These are phyloP conservation scores for Withania somnifera DNA, from an alignment of 305 asterid genomes.

Conservation along the genomic window DNA sequence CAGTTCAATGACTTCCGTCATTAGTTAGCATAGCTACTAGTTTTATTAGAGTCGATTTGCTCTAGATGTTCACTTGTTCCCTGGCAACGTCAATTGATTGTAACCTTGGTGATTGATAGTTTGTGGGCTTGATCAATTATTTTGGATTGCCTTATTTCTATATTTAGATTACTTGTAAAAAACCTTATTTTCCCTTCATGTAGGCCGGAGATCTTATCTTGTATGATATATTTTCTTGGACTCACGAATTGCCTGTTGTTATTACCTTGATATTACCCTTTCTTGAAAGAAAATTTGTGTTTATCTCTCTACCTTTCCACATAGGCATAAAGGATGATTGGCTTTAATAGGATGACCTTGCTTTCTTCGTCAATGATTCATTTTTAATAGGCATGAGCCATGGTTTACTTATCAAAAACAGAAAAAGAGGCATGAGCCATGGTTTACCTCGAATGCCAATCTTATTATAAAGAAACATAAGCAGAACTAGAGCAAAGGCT, in stretches of 20 bases:
- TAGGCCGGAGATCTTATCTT: neutral
- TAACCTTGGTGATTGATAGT: neutral
- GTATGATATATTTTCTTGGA: neutral
- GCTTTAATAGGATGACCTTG: neutral
- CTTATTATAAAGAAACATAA: neutral
- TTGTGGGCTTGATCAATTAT: neutral
- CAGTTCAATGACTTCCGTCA: neutral
- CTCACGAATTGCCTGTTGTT: neutral
- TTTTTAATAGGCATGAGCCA: neutral
- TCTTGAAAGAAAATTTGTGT: neutral
- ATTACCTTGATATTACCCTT: neutral
- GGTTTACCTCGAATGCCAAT: neutral
- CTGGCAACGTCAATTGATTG: neutral
- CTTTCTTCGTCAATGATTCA: neutral
- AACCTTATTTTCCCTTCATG: neutral
- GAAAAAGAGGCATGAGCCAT: neutral
- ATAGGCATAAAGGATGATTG: neutral
- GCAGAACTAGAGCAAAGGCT: neutral
- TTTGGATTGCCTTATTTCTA: neutral
- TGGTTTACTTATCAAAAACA: neutral
- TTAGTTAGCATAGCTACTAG: neutral
- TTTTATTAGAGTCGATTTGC: neutral
- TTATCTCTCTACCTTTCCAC: neutral
- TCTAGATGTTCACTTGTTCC: neutral
- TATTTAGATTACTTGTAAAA: neutral